Percentiles rank a stretch among this genome's conserved stretches.
Conservation (phyloP, 176 grass and related monocot species). For the Secale cereale region DNA sequence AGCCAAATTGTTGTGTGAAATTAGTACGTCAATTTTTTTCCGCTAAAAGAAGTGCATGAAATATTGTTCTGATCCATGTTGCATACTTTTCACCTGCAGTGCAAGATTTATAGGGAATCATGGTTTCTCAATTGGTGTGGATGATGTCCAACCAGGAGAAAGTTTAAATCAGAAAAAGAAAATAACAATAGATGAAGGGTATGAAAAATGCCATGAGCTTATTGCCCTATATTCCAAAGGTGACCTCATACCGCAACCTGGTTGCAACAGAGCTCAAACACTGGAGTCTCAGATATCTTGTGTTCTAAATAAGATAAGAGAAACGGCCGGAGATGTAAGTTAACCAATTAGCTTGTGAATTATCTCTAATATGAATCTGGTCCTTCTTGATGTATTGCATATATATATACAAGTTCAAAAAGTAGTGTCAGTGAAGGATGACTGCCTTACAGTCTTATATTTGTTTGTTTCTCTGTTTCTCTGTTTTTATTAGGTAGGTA, state of each 20-base stretch:
- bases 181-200: conserved; percentile 60
- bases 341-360: neutral
- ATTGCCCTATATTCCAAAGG: conserved; percentile 72
- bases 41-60: neutral
- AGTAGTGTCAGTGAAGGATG: neutral
- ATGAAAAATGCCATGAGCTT: conserved; percentile 70
- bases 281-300: conserved; percentile 69
- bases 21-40: neutral
- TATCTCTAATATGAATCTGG: neutral
- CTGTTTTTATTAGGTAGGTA: neutral
- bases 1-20: neutral
- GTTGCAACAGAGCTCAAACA: conserved; percentile 71
- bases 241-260: conserved; percentile 55
- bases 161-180: conserved; percentile 64
- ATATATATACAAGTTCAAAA: neutral
- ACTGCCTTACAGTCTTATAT: neutral
- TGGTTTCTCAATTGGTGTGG: conserved; percentile 96
- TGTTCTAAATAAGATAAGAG: conserved; percentile 78
- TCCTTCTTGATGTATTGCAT: conserved; percentile 16
- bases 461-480: neutral
- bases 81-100: conserved; percentile 41
- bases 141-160: conserved; percentile 86
- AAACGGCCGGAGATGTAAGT: conserved; percentile 69
- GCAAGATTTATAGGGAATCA: conserved; percentile 98
- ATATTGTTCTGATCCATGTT: conserved; percentile 24